Evolutionary conservation across 768 basidiomycete genomes (phyloP), one percentile per base, ranked within the genome.

Genomic region (Strobilomyces confusus): DNA sequence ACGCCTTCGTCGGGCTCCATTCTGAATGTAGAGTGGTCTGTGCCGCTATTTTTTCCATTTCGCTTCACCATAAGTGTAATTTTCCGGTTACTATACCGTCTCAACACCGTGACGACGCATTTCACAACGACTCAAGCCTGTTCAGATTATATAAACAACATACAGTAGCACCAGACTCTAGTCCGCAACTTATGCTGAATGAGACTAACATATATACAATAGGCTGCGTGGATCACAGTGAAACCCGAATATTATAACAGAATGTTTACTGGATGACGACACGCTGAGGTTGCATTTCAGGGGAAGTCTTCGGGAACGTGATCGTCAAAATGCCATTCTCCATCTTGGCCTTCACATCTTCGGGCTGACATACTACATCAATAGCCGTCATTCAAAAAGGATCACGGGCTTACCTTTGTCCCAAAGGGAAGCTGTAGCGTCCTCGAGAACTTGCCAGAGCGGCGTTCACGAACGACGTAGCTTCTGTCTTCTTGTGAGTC

Each of bases 351-450:
- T 72, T 76, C 50, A 81, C 73, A 30, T 77, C 70, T 23, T 77
- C 71, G n/a, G 68, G 63, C 77, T 80, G 45, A 46, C 47, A 25
- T 0, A 5, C 15, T 2, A 7, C 2, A 22, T 58, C 9, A 49
- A 33, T 6, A 46, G n/a, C 17, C 48, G 14, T 1, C 11, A 3
- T 25, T 0, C 3, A 22, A 9, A 11, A 7, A 22, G 22, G 32
- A 5, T 2, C 6, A 1, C 26, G 41, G 9, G 26, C 66, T 19
- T 55, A 77, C 78, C 73, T 80, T 75, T 34, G 75, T 66, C n/a
- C 78, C 78, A 36, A 68, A 50, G 11, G 80, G 79, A 44, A 82
- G 67, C 30, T 73, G 71, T 43, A 82, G 45, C 2, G 73, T 73
- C 13, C 78, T 66, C 23, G 73, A 69, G 65, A 79, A 79, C 47